These are phyloP conservation scores for Suhomyces prunicola DNA, from an alignment of 805 yeast species.

Conservation along the genomic window DNA sequence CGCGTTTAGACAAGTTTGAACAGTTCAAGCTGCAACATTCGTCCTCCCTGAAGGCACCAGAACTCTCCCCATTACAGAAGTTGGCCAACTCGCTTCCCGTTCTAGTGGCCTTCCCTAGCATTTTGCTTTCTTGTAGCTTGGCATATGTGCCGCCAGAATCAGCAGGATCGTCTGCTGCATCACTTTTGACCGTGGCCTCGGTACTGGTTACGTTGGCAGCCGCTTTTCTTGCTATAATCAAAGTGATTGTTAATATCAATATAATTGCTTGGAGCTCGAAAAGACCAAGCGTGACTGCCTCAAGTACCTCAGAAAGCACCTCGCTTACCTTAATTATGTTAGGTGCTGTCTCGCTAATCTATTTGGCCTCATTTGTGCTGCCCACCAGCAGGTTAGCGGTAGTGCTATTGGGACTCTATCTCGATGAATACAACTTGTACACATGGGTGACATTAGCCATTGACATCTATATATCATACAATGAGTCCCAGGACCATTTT, in stretches of 20 bases:
- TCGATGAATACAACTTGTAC: constrained; percentile 28
- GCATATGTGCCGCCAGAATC: constrained; percentile 11
- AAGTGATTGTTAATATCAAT: constrained; percentile 13
- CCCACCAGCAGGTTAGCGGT: constrained; percentile 25
- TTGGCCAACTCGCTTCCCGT: constrained; percentile 31
- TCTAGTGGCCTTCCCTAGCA: constrained; percentile 29
- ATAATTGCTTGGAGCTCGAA: constrained; percentile 6
- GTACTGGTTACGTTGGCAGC: constrained; percentile 22
- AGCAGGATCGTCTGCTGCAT: neutral
- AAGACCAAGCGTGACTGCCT: neutral
- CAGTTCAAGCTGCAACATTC: neutral
- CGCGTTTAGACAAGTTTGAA: neutral
- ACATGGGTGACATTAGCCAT: constrained; percentile 25
- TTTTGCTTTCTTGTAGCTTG: constrained; percentile 24
- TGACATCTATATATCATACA: constrained; percentile 19
- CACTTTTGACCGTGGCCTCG: constrained; percentile 6
- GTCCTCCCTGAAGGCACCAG: neutral
- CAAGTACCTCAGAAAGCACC: neutral
- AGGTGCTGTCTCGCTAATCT: constrained; percentile 19
- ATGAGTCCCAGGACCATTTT: constrained; percentile 6
- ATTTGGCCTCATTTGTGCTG: constrained; percentile 20
- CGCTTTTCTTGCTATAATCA: constrained; percentile 15
- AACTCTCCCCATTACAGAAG: neutral
- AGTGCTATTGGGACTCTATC: constrained; percentile 26
- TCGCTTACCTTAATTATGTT: constrained; percentile 12